Percentiles rank a stretch among this genome's conserved stretches.
phyloP scores from a whole-genome alignment of 257 asterid species.

The Dorcoceras hygrometricum region DNA sequence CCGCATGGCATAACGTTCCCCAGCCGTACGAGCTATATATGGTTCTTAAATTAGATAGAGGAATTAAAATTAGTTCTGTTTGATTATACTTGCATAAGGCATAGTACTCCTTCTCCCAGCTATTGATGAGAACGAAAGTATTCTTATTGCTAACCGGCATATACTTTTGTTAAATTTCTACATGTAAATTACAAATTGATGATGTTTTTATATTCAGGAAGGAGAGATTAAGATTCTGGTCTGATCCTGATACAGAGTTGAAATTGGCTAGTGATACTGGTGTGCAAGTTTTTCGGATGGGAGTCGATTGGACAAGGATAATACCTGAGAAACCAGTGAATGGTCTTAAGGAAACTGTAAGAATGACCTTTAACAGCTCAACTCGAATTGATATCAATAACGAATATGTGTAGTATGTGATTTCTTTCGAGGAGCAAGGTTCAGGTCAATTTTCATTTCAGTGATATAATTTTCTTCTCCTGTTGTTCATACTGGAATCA shows the following conservation, averaged over 20 bases:
- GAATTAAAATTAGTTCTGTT: background rate
- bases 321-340: constrained; percentile 83
- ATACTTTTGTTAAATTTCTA: constrained; percentile 11
- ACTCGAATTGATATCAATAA: background rate
- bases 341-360: constrained; percentile 61
- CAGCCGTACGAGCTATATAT: constrained; percentile 64
- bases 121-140: constrained; percentile 4
- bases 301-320: constrained; percentile 93
- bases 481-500: background rate
- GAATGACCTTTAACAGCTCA: constrained; percentile 20
- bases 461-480: background rate
- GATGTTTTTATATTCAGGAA: constrained; percentile 52
- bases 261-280: constrained; percentile 89
- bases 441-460: background rate
- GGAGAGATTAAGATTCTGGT: constrained; percentile 96
- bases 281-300: constrained; percentile 88
- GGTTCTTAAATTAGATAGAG: constrained; percentile 11
- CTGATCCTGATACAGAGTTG: constrained; percentile 93
- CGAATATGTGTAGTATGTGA: background rate
- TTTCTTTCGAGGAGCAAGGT: background rate
- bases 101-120: background rate
- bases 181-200: background rate
- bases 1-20: constrained; percentile 97
- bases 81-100: background rate
- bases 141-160: background rate